Evolutionary conservation across 768 basidiomycete genomes (phyloP), one percentile per base, ranked within the genome.

Genomic region (Sarcodon aspratus): DNA sequence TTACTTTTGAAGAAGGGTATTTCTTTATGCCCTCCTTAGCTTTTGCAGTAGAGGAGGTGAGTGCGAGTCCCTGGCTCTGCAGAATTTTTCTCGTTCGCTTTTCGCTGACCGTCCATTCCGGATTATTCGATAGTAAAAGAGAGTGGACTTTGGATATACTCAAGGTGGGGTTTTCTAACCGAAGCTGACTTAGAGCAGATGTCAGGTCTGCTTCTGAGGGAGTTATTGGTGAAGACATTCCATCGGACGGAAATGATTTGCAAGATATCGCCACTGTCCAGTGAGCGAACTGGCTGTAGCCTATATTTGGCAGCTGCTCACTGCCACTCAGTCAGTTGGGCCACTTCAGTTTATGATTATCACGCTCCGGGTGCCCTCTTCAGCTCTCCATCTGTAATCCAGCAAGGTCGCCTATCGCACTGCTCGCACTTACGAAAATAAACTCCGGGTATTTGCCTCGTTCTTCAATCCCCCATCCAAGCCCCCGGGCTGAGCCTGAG

Each of bases 61-160:
- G 33, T 52, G 55, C 40, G 49, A 44, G 35, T 0, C 78, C 79
- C 50, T 77, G 74, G 15, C 59, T 66, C 53, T 85, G 81, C 1
- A 92, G 65, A 44, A 85, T 66, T 62, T 86, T 91, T 44, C 80
- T 68, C 4, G 83, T 73, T 18, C 91, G 76, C 58, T 90, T 92
- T 63, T 93, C 91, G 61, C 86, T 87, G 54, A 92, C 85, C 0
- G 73, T 62, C 87, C 88, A 93, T 18, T 74, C 69, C 2, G 85
- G 76, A 54, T 85, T 66, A 9, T 68, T 64, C 10, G 70, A 62
- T 10, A 83, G 72, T 8, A 93, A 65, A 6, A 78, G 69, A 2
- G 74, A 67, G 48, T 87, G 82, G 3, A 89, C 69, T 65, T 89
- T 93, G 13, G 71, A 58, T 37, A 87, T 78, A 3, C 90, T 91